These are phyloP conservation scores for Blastobotrys raffinosifermentans DNA, from an alignment of 1,139 yeast species.

Conservation along the genomic window DNA sequence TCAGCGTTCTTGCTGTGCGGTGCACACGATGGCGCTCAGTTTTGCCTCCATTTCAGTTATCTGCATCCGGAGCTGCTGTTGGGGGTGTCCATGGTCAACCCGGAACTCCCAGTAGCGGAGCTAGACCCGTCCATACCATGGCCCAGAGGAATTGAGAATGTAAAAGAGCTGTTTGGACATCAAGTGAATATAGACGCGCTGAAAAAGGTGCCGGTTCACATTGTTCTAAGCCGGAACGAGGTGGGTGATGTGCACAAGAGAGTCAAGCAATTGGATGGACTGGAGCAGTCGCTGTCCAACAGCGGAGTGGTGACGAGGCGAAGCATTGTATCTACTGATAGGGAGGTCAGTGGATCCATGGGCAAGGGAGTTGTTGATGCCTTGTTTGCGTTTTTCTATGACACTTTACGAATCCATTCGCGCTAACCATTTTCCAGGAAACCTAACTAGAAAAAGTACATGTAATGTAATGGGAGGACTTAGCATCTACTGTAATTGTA, in stretches of 20 bases:
- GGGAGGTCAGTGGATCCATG: background rate
- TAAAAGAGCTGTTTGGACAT: constrained; percentile 1
- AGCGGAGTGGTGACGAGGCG: constrained; percentile 6
- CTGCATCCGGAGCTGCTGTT: background rate
- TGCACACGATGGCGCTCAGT: background rate
- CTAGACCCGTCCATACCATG: constrained; percentile 4
- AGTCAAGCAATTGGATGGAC: constrained; percentile 1
- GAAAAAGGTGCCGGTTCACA: constrained; percentile 1
- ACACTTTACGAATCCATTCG: background rate
- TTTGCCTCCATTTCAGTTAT: background rate
- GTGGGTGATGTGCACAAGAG: background rate
- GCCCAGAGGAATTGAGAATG: constrained; percentile 5
- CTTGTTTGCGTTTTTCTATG: background rate
- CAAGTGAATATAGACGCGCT: background rate
- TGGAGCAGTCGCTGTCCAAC: constrained; percentile 3
- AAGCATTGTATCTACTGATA: constrained; percentile 4
- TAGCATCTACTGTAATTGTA: no score
- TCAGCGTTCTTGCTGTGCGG: background rate
- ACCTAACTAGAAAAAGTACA: no score
- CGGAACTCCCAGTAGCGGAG: constrained; percentile 1
- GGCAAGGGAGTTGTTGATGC: background rate
- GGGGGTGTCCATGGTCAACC: background rate
- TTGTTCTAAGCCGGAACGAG: background rate
- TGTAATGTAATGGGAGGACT: no score
- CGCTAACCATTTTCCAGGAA: no score